These are phyloP conservation scores for Panicum virgatum DNA, from an alignment of 202 grass and related monocot species.

Conservation along the genomic window DNA sequence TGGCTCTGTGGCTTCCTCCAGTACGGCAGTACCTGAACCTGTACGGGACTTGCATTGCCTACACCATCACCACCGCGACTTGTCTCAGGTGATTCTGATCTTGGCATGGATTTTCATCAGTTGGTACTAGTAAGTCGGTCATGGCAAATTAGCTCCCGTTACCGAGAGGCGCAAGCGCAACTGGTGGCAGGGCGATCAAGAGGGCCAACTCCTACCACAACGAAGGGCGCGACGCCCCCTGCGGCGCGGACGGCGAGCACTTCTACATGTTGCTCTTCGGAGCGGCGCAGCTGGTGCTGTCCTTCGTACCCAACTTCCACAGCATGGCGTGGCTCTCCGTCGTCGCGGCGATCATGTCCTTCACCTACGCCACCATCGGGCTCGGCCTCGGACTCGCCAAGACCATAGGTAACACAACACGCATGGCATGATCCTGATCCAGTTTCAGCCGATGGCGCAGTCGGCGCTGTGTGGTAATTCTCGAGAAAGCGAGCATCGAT, in stretches of 20 bases:
- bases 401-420: constrained; percentile 39
- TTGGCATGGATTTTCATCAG: neutral
- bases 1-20: constrained; percentile 51
- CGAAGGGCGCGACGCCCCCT: constrained; percentile 50
- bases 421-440: too few species aligned
- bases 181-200: constrained; percentile 52
- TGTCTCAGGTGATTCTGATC: constrained; percentile 42
- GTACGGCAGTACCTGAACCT: constrained; percentile 52
- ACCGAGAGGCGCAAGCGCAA: neutral
- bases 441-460: neutral
- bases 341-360: constrained; percentile 66
- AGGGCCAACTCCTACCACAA: constrained; percentile 69
- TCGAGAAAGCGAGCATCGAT: neutral
- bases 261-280: constrained; percentile 69
- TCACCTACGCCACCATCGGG: constrained; percentile 64
- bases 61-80: constrained; percentile 59
- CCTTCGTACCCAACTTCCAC: constrained; percentile 65
- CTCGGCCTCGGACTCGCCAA: constrained; percentile 62
- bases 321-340: constrained; percentile 72
- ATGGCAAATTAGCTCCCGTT: neutral
- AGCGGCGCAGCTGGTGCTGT: constrained; percentile 51
- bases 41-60: constrained; percentile 48
- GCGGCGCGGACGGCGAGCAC: constrained; percentile 40
- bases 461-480: neutral
- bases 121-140: neutral